Conservation (phyloP, 192 early-diverging fungal genomes). For the Coemansia sp. region DNA sequence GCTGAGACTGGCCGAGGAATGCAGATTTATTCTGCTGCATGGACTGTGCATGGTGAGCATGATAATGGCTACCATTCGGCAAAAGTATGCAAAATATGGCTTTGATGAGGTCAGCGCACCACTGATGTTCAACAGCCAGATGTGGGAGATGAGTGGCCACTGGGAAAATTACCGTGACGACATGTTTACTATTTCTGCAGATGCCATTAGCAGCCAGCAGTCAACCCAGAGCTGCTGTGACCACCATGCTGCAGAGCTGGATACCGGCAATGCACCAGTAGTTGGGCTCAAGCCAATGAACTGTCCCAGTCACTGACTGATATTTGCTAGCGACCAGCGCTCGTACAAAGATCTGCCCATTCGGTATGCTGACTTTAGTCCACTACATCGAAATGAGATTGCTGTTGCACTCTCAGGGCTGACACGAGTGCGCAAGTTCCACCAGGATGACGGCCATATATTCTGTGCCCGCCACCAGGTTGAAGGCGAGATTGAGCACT, state of each 20-base stretch:
- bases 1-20: conserved; percentile 77
- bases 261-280: conserved; percentile 23
- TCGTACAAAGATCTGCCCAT: conserved; percentile 90
- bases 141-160: conserved; percentile 93
- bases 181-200: conserved; percentile 71
- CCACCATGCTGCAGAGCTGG: conserved; percentile 3
- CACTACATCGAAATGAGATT: conserved; percentile 90
- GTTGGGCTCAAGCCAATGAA: conserved; percentile 98
- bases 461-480: conserved; percentile 87
- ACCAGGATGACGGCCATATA: conserved; percentile 97
- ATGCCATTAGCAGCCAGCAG: conserved; percentile 1
- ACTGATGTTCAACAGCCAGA: conserved; percentile 84
- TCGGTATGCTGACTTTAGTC: conserved; percentile 89
- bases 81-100: conserved; percentile 72
- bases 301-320: conserved; percentile 93
- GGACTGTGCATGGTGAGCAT: conserved; percentile 79
- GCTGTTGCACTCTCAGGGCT: conserved; percentile 87
- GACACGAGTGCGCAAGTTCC: conserved; percentile 90
- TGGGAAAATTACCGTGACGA: conserved; percentile 96
- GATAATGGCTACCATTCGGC: conserved; percentile 71
- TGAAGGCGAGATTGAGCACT: conserved; percentile 71
- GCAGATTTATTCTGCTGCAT: conserved; percentile 74
- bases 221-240: conserved; percentile 24
- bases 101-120: conserved; percentile 92
- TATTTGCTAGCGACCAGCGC: conserved; percentile 75